A percentile compares a stretch with the other conserved stretches of the same genome.
phyloP scores from a whole-genome alignment of 176 grass and related monocot genomes.

The Zizania latifolia region DNA sequence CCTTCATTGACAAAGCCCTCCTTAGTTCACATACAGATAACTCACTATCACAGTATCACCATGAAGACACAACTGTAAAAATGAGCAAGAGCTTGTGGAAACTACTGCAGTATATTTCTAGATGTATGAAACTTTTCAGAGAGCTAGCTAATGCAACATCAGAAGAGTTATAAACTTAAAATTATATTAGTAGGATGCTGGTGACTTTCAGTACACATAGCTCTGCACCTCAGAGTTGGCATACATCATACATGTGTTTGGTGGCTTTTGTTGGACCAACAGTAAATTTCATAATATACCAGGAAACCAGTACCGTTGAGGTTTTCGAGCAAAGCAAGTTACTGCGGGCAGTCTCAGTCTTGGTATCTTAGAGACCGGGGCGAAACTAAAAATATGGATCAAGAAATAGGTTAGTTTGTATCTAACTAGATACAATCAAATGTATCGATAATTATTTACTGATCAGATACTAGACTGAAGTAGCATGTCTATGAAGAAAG shows the following conservation, averaged over 20 bases:
- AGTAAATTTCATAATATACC: not conserved
- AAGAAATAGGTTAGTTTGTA: too few relatives aligned
- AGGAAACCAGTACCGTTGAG: not conserved
- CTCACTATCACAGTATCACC: not conserved
- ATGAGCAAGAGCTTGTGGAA: not conserved
- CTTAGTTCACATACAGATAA: too few relatives aligned
- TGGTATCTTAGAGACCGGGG: too few relatives aligned
- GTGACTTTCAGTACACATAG: too few relatives aligned
- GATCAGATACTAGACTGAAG: too few relatives aligned
- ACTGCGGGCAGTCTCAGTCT: too few relatives aligned
- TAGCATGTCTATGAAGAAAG: too few relatives aligned
- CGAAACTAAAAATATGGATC: too few relatives aligned
- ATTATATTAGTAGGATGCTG: not conserved
- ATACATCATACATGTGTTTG: constrained; percentile 23
- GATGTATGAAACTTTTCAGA: not conserved
- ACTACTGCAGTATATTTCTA: not conserved
- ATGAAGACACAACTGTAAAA: not conserved
- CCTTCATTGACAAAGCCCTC: constrained; percentile 29
- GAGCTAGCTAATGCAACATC: not conserved
- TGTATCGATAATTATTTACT: too few relatives aligned
- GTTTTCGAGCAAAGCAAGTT: not conserved
- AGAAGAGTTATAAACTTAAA: not conserved
- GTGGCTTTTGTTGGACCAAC: constrained; percentile 25
- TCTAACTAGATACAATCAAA: too few relatives aligned
- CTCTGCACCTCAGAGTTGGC: constrained; percentile 29